Evolutionary conservation across 192 early-diverging fungal genomes (phyloP), one percentile per base, ranked within the genome.

Genomic region (Coemansia sp.): DNA sequence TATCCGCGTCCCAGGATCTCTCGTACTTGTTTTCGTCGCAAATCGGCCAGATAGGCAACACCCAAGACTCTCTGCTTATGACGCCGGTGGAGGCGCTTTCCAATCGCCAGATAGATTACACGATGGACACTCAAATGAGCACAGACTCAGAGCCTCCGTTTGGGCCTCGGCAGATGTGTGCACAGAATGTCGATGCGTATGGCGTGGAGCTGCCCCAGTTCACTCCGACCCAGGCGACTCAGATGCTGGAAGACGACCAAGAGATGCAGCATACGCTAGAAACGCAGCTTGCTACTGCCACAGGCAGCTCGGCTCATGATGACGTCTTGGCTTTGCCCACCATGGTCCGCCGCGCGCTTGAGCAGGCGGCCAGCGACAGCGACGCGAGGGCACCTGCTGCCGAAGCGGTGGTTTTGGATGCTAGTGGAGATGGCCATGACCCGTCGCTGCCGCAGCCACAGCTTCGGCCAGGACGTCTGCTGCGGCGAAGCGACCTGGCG

Each of bases 31-130:
- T 77, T 14, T 58, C 60, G 2, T 59, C 62, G 18, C 60, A 60
- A 31, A 23, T 51, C 7, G 58, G 49, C 14, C 14, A 26, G 5
- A 26, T 61, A 8, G 23, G 42, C 18, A 55, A 66, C 30, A 77
- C 74, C 8, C 74, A 77, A 49, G 74, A 77, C 42, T 77, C 74
- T 31, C 53, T 77, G 5, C 55, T 77, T 15, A 40, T 77, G 63
- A 70, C 74, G 17, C 74, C 74, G 17, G 60, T 25, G 22, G 41
- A 56, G 15, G 19, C 23, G 50, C 6, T n/a, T 23, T 17, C 9
- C 25, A 38, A 3, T 37, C 29, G 18, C 2, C 50, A 51, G 19
- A 26, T 7, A 8, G 31, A 51, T 6, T 34, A 19, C n/a, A 13
- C 34, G 50, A 19, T 19, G 32, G 35, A 22, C 19, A 51, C 50